These are phyloP conservation scores for Plasmodium coatneyi DNA, from an alignment of 169 alveolate genomes.

Conservation along the genomic window DNA sequence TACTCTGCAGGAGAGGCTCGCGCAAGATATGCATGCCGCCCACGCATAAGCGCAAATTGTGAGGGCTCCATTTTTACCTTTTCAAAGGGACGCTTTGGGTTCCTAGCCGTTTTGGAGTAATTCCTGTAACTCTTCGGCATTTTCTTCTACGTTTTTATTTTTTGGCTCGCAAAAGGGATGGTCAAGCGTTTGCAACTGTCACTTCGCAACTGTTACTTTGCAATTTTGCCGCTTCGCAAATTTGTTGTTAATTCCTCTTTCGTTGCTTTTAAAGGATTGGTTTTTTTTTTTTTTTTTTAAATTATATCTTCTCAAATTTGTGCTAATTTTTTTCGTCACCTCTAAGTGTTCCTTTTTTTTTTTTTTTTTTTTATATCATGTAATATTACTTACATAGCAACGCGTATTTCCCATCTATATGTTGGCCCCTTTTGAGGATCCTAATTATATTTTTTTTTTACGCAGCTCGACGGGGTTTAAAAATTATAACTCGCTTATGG, in stretches of 20 bases:
- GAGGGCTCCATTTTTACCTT: conserved; percentile 83
- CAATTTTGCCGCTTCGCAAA: background rate
- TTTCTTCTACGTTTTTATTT: conserved; percentile 1
- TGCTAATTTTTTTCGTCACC: background rate
- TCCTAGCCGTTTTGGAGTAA: conserved; percentile 91
- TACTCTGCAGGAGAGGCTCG: background rate
- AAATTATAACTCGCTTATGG: background rate
- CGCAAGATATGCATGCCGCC: background rate
- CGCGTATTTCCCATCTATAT: background rate
- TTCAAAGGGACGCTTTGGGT: conserved; percentile 97
- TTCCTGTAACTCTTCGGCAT: conserved; percentile 91
- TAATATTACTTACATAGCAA: background rate
- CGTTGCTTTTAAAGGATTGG: background rate
- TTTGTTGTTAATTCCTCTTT: background rate
- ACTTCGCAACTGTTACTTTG: background rate
- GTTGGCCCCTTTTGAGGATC: background rate
- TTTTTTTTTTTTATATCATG: background rate
- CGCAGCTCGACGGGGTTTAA: background rate
- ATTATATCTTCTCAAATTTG: background rate
- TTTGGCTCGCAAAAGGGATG: background rate
- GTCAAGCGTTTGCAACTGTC: background rate
- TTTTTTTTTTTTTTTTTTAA: background rate
- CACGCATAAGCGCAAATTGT: background rate
- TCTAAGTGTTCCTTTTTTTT: background rate
- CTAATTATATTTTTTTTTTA: background rate